Evolutionary conservation across 495 filamentous ascomycete species (phyloP), one percentile per base, ranked within the genome.

Genomic region (Penicillium paxilli): DNA sequence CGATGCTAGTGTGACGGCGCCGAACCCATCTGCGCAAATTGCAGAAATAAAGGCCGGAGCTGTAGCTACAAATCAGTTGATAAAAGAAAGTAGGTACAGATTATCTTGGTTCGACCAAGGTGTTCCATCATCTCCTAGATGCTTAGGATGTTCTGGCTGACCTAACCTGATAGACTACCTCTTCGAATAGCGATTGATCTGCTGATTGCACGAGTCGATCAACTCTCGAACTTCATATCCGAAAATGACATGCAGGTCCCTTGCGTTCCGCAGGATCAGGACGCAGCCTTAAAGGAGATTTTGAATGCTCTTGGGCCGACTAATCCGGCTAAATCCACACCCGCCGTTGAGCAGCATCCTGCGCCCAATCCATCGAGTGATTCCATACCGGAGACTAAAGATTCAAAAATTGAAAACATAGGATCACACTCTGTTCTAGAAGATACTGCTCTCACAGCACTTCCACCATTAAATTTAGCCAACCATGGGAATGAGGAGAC

Each of bases 51-150:
- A 33, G 58, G 48, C 3, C 56, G 58, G 11, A 40, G 25, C 11
- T 70, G 67, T 45, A 47, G 22, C 7, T 70, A 70, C 44, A 51
- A 58, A 19, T 41, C 48, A 1, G 52, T 62, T 33, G 65, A 66
- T 44, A 66, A 63, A 44, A 51, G 67, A 32, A 68, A 62, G 66
- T 69, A 49, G 26, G 61, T 57, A 10, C 17, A 35, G 35, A 7
- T 4, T 12, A 23, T 42, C 4, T 42, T 20, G 3, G 7, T 9
- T 3, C 8, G 17, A 20, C 17, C 8, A 21, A 19, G n/a, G 3
- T 16, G 12, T 38, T 12, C 7, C 38, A 22, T 3, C 38, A 22
- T 41, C 5, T 22, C 8, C 20, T 9, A 5, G 37, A 50, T 14
- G 7, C 10, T n/a, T n/a, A 7, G 23, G 16, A 14, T 30, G n/a